Base-by-base conservation (phyloP, 2,329 filamentous ascomycete genomes). In the Botrytis fabae region DNA sequence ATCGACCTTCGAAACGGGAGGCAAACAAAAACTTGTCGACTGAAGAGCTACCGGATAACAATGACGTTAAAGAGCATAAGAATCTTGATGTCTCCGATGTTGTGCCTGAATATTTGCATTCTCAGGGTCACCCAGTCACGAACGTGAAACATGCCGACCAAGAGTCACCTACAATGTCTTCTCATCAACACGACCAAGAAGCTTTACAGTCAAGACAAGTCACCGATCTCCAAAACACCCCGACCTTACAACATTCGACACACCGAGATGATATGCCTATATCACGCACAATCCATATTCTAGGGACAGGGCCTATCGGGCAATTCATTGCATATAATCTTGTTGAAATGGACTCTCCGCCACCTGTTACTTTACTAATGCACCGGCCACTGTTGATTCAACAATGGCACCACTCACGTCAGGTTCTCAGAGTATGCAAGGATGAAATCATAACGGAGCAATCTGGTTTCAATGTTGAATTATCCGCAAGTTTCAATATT, bases 291-390 rank as follows among this genome's bases (percentile, higher is more conserved):
- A 86, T 92, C 78, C 85, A 93, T 77, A 85, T 94, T 22, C 79
- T 93, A 32, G 92, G 92, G 25, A 83, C 88, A 48, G 90, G 89
- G 60, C 88, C 86, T 77, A 84, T 91, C 59, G 91, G 91, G 40
- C 88, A 85, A 74, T 88, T 92, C 74, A 82, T 93, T 69, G 91
- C 91, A 20, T 90, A 93, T 80, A 86, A 88, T 40, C 81, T 94
- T 57, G 86, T 87, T 46, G 84, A 85, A 14, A 82, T 89, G 22
- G 84, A 85, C 12, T 84, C 87, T 72, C 86, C 89, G 22, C 90
- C 90, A n/a, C 88, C 90, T 0, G 83, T 93, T 40, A 89, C 88
- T 8, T 82, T 94, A 40, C 81, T 93, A 25, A 84, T 92, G 74
- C 88, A 91, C 76, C 83, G 85, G 51, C 81, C 81, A 51, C 78